These are phyloP conservation scores for Pythium plurisporium DNA, from an alignment of 352 stramenopile species.

Conservation along the genomic window DNA sequence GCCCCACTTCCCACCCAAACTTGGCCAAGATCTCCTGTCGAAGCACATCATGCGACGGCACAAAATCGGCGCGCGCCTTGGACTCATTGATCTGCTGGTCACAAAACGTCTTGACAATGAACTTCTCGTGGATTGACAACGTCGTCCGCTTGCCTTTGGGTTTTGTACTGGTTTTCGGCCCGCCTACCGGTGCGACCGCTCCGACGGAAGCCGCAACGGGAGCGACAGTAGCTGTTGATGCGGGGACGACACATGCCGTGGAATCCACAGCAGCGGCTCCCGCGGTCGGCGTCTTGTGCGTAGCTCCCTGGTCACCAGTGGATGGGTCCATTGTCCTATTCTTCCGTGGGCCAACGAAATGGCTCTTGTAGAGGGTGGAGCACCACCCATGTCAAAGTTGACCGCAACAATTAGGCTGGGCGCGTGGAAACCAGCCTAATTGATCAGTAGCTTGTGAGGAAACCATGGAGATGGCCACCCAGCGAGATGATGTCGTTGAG, in stretches of 20 bases:
- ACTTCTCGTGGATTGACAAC: constrained; percentile 68
- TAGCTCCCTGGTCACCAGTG: neutral
- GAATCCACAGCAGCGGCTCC: neutral
- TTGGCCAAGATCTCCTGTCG: constrained; percentile 42
- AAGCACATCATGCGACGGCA: constrained; percentile 60
- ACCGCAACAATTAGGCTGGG: constrained; percentile 1
- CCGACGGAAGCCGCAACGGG: neutral
- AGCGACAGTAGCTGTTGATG: neutral
- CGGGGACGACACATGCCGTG: no score
- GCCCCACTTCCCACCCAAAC: constrained; percentile 61
- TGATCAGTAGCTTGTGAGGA: neutral
- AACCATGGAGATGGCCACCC: neutral
- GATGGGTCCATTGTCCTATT: constrained; percentile 6
- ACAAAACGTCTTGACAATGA: constrained; percentile 73
- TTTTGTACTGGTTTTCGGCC: neutral
- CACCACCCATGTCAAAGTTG: no score
- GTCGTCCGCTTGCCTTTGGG: constrained; percentile 32
- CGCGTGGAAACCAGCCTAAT: no score
- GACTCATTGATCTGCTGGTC: constrained; percentile 57
- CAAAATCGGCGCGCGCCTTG: constrained; percentile 44
- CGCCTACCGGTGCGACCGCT: neutral
- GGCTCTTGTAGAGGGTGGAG: constrained; percentile 26
- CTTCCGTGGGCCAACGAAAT: neutral
- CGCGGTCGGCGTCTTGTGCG: neutral
- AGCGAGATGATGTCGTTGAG: constrained; percentile 24